These are phyloP conservation scores for Gastrolobium bilobum DNA, from an alignment of 306 rosid genomes.

Conservation along the genomic window DNA sequence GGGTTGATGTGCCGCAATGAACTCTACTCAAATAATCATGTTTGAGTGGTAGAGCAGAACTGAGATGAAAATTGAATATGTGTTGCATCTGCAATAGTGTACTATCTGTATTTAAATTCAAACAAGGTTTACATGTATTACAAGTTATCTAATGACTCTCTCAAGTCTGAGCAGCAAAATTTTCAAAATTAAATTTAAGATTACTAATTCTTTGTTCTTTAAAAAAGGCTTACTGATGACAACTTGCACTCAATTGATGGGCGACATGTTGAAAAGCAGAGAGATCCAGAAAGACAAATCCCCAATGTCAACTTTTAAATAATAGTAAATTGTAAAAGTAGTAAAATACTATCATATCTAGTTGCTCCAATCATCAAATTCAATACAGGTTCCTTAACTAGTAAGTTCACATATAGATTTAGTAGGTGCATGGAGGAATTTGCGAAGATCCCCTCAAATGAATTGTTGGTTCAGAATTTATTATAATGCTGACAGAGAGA, in stretches of 20 bases:
- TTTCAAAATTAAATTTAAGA: not conserved
- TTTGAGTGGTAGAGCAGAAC: not conserved
- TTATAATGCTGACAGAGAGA: not conserved
- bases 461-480: slow-evolving; percentile 3
- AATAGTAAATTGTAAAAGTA: not conserved
- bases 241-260: not conserved
- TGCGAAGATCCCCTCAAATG: not conserved
- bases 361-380: slow-evolving; percentile 15
- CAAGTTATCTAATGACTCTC: slow-evolving; percentile 1
- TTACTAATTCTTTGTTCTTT: slow-evolving; percentile 7
- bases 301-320: not conserved
- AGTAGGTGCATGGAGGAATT: not conserved
- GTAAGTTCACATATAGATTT: not conserved
- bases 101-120: not conserved
- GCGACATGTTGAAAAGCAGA: not conserved
- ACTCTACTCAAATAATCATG: slow-evolving; percentile 6
- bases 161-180: not conserved
- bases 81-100: slow-evolving; percentile 13
- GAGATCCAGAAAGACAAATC: not conserved
- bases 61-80: not conserved
- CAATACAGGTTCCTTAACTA: slow-evolving; percentile 26
- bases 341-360: not conserved
- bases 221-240: not conserved
- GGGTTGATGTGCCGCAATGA: slow-evolving; percentile 1
- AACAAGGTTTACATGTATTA: not conserved